Base-by-base conservation (phyloP, 495 filamentous ascomycete species). In the Acidomyces sp. region DNA sequence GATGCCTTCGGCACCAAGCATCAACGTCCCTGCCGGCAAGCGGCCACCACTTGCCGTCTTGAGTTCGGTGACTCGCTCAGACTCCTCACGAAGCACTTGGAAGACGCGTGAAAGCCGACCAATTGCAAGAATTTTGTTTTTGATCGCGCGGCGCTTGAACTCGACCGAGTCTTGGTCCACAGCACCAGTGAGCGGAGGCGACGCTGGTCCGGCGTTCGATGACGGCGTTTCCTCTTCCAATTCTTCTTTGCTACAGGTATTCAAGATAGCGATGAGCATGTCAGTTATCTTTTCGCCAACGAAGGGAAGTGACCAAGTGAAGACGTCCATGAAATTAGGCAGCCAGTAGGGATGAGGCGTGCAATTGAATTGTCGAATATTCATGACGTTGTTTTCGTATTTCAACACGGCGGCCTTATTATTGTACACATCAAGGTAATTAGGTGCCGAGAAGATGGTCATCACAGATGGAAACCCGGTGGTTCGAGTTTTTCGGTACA, bases 301-400 rank as follows among this genome's bases (percentile, higher is more conserved):
- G 64, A 97, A 97, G 1, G 90, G 90, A 34, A 97, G 68, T 22
- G 90, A 96, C 90, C 90, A 97, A 28, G 90, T 97, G 62, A 97
- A 55, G 36, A 97, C 90, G 56, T 97, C 90, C 90, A 97, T 97
- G 61, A 97, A 97, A 64, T 97, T 97, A 32, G 90, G 90, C 25
- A 97, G 74, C 90, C 90, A 97, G 64, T 96, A 97, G 12, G 90
- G 90, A 62, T 97, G 90, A 5, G 90, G 90, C 23, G 90, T 95
- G 74, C 90, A 97, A 63, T 97, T 97, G 66, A 97, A 97, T 59
- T 97, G 90, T 21, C 90, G 75, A 56, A 97, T 97, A 68, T 97
- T 97, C 90, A 97, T 97, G 41, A 97, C 90, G 57, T 97, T 97
- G 64, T 97, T 97, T 61, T 97, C 90, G 59, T 97, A 97, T 61